phyloP scores from a whole-genome alignment of 176 grass and related monocot species.

The Musa acuminata region DNA sequence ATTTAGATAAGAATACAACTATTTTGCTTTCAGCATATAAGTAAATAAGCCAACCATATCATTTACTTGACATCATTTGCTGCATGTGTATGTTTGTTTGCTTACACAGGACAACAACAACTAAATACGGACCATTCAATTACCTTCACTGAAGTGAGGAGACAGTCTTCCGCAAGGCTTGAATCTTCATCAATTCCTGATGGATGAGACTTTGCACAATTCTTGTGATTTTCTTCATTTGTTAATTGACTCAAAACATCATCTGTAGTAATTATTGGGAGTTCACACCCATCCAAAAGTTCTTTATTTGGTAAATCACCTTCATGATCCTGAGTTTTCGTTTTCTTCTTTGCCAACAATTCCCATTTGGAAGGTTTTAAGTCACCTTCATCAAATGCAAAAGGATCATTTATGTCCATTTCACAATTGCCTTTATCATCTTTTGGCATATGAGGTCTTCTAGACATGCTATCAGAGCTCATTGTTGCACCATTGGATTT shows the following conservation, averaged over 20 bases:
- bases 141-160: slow-evolving; percentile 94
- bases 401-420: slow-evolving; percentile 58
- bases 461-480: slow-evolving; percentile 45
- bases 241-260: slow-evolving; percentile 42
- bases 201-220: slow-evolving; percentile 34
- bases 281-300: slow-evolving; percentile 23
- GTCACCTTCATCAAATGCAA: slow-evolving; percentile 80
- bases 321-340: slow-evolving; percentile 22
- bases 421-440: slow-evolving; percentile 27
- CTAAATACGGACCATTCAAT: slow-evolving; percentile 18
- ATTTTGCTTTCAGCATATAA: not conserved
- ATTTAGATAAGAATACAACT: too few species aligned
- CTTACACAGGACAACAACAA: slow-evolving; percentile 4
- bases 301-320: slow-evolving; percentile 32
- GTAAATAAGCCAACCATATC: not conserved
- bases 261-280: slow-evolving; percentile 27
- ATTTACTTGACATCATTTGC: not conserved
- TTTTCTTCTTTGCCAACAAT: slow-evolving; percentile 46
- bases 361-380: slow-evolving; percentile 68
- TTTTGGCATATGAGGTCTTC: slow-evolving; percentile 47
- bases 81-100: not conserved
- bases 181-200: slow-evolving; percentile 51
- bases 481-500: slow-evolving; percentile 36
- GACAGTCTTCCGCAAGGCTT: slow-evolving; percentile 77
- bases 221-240: slow-evolving; percentile 48